Base-by-base conservation (phyloP, 345 rosid species). In the Odontarrhena argentea region DNA sequence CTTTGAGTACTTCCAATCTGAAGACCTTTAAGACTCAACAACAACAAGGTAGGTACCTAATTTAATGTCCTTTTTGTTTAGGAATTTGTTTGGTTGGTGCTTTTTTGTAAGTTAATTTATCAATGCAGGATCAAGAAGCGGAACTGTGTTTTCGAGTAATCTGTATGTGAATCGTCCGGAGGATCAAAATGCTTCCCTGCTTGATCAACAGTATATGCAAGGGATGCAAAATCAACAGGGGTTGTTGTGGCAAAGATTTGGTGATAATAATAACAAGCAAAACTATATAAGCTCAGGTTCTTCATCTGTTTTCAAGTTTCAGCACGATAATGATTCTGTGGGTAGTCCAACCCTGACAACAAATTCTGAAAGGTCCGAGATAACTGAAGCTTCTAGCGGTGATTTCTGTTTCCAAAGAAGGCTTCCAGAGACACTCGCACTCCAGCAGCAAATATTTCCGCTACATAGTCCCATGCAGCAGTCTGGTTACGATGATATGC, bases 401-500 rank as follows among this genome's bases (percentile, higher is more conserved):
- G 63, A 62, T 63, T 78, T 67, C 74, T 74, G 77, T 50, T 79
- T 81, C 68, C 61, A 73, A 67, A 73, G 63, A 63, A 81, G 78
- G 48, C 82, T 70, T 65, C 81, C 76, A 25, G 86, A 81, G 52
- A 32, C 68, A 52, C 51, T 72, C 30, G 68, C 63, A 18, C 63
- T 53, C 41, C 83, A 74, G 35, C 80, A 76, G 51, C 47, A 73
- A 9, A 58, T 70, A 54, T 57, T 59, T 67, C 42, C 62, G 60
- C 80, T 70, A 55, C 63, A 76, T 70, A 37, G 37, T 15, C 62
- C 45, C 24, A 84, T 76, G 84, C 92, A 88, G 74, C 92, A 82
- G 73, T 68, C 87, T 67, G 81, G 83, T 41, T 55, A 75, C 48
- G 81, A 62, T 70, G 92, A 85, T 56, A 79, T 81, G 83, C 92